Evolutionary conservation across 192 early-diverging fungal genomes (phyloP).

Genomic region (Glomus cerebriforme): DNA sequence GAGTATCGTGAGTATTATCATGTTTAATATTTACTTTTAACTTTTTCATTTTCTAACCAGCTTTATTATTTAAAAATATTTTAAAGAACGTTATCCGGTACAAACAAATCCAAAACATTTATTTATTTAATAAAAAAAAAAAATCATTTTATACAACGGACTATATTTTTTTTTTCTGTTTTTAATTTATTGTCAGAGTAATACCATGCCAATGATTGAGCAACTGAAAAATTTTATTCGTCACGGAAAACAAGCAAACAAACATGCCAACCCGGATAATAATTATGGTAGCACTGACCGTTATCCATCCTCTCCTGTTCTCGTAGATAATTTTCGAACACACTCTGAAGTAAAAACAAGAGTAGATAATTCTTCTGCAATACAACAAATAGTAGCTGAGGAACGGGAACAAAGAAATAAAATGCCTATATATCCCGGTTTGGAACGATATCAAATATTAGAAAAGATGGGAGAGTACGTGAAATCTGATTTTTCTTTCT

Average conservation of each 20-base stretch:
- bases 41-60: too few relatives aligned
- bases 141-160: too few relatives aligned
- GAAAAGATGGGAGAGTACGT: constrained; percentile 77
- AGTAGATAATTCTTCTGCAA: constrained; percentile 36
- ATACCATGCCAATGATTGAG: constrained; percentile 38
- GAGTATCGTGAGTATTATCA: too few relatives aligned
- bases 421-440: constrained; percentile 58
- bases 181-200: too few relatives aligned
- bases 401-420: constrained; percentile 50
- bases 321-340: not conserved
- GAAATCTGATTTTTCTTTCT: not conserved
- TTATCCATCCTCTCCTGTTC: not conserved
- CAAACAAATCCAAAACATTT: too few relatives aligned
- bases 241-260: constrained; percentile 44
- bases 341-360: constrained; percentile 11
- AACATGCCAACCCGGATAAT: constrained; percentile 27
- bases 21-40: too few relatives aligned
- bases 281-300: constrained; percentile 30
- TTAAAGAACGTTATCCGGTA: too few relatives aligned
- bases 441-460: constrained; percentile 59
- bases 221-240: constrained; percentile 54
- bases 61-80: too few relatives aligned
- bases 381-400: constrained; percentile 53
- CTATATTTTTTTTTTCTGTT: too few relatives aligned
- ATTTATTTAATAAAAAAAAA: too few relatives aligned